These are phyloP conservation scores for Hyphopichia pseudoburtonii DNA, from an alignment of 1,139 yeast genomes.

Conservation along the genomic window DNA sequence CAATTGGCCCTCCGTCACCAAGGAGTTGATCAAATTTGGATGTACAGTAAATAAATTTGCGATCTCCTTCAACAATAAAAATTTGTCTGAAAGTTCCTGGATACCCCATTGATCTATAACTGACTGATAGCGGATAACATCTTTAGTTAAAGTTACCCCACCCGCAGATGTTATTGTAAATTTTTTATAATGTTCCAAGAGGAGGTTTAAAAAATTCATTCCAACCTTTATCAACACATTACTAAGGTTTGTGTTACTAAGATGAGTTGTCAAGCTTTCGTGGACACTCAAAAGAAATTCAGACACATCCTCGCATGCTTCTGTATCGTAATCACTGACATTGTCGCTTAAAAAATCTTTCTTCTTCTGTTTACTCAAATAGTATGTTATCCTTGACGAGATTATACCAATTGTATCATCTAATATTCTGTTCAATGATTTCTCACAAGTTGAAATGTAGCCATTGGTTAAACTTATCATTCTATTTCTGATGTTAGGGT, in stretches of 20 bases:
- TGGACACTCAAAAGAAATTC: conserved; percentile 51
- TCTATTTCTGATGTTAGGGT: conserved; percentile 60
- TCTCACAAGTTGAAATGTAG: conserved; percentile 67
- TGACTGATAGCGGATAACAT: conserved; percentile 75
- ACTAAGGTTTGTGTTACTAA: conserved; percentile 56
- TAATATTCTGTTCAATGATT: conserved; percentile 65
- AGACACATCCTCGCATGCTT: conserved; percentile 65
- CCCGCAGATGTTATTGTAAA: conserved; percentile 80
- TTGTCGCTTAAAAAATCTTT: conserved; percentile 39
- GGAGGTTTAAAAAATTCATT: conserved; percentile 52
- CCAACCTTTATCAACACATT: conserved; percentile 62
- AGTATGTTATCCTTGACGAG: conserved; percentile 45
- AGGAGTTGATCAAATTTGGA: conserved; percentile 63
- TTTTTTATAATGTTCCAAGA: conserved; percentile 74
- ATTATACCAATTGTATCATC: conserved; percentile 55
- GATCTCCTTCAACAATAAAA: conserved; percentile 74
- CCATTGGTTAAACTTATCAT: conserved; percentile 67
- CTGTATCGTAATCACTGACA: conserved; percentile 61
- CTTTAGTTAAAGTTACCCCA: conserved; percentile 81
- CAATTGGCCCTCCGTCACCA: conserved; percentile 81
- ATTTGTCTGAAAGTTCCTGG: conserved; percentile 63
- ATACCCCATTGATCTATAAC: conserved; percentile 72
- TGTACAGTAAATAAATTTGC: conserved; percentile 85
- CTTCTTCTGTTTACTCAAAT: conserved; percentile 47
- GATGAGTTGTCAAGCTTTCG: conserved; percentile 28